These are phyloP conservation scores for Diospyros lotus DNA, from an alignment of 148 eudicot species.

Conservation along the genomic window DNA sequence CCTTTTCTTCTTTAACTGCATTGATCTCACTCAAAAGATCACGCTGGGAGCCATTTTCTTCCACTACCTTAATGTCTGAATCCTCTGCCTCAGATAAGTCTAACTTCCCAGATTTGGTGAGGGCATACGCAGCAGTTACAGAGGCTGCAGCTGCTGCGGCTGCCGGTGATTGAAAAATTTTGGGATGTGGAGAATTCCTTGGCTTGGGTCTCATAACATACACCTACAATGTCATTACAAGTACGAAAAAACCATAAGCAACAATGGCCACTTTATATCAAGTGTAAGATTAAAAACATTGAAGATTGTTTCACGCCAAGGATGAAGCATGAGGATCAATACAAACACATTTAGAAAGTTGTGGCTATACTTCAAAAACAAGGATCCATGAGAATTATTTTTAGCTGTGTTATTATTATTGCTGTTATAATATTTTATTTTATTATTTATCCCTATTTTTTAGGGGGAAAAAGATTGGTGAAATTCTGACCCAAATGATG, in stretches of 20 bases:
- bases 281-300: too few relatives aligned
- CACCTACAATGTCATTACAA: slow-evolving; percentile 42
- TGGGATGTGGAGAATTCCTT: slow-evolving; percentile 57
- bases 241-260: neutral
- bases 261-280: too few relatives aligned
- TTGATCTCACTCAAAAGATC: slow-evolving; percentile 29
- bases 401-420: too few relatives aligned
- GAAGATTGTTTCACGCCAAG: too few relatives aligned
- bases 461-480: too few relatives aligned
- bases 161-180: slow-evolving; percentile 83
- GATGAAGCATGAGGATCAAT: neutral
- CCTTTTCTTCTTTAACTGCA: slow-evolving; percentile 48
- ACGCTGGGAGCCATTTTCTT: slow-evolving; percentile 27
- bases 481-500: too few relatives aligned
- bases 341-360: too few relatives aligned
- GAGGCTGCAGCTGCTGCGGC: slow-evolving; percentile 99
- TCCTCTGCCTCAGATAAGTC: slow-evolving; percentile 32
- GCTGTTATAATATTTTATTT: too few relatives aligned
- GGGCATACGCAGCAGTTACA: slow-evolving; percentile 89
- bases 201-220: slow-evolving; percentile 79
- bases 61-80: slow-evolving; percentile 25
- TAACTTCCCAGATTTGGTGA: slow-evolving; percentile 43
- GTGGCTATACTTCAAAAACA: too few relatives aligned
- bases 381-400: too few relatives aligned
- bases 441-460: too few relatives aligned